Evolutionary conservation across 441 rosid genomes (phyloP).

Genomic region (Populus tomentosa): DNA sequence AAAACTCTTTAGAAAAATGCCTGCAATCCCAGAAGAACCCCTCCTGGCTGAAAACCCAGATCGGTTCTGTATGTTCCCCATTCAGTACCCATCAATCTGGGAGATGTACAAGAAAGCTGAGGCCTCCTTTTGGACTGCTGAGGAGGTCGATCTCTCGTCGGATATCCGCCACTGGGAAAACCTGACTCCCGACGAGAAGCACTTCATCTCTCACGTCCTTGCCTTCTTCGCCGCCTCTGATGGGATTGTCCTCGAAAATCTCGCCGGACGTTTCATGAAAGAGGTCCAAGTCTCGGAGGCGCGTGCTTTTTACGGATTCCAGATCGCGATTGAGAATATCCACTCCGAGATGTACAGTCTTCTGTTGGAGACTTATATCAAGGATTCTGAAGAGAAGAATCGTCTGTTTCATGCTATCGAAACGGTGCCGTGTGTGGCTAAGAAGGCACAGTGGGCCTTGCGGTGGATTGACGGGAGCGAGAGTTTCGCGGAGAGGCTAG

Average conservation of each 20-base stretch:
- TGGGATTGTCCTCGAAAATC: constrained; percentile 37
- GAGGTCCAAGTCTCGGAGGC: constrained; percentile 35
- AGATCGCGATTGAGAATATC: constrained; percentile 48
- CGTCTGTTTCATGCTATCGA: constrained; percentile 30
- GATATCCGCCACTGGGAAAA: constrained; percentile 28
- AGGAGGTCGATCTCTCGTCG: constrained; percentile 34
- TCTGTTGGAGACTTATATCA: constrained; percentile 44
- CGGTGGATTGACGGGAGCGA: constrained; percentile 29
- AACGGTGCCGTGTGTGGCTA: constrained; percentile 30
- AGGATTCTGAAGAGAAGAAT: constrained; percentile 25
- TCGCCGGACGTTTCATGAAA: constrained; percentile 35
- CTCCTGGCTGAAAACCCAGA: constrained; percentile 24
- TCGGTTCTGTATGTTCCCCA: constrained; percentile 36
- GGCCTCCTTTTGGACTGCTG: constrained; percentile 38
- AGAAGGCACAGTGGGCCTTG: constrained; percentile 34
- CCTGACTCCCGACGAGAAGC: constrained; percentile 28
- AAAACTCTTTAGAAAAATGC: constrained; percentile 8
- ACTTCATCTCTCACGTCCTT: constrained; percentile 33
- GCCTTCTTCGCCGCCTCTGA: constrained; percentile 38
- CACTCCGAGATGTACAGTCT: constrained; percentile 58
- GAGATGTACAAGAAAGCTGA: constrained; percentile 40
- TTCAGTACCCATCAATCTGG: constrained; percentile 31
- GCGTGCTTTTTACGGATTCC: constrained; percentile 54
- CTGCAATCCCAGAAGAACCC: constrained; percentile 29
- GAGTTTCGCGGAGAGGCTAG: constrained; percentile 27